Conservation (phyloP, 208 protist genomes). For the Novymonas esmeraldas region DNA sequence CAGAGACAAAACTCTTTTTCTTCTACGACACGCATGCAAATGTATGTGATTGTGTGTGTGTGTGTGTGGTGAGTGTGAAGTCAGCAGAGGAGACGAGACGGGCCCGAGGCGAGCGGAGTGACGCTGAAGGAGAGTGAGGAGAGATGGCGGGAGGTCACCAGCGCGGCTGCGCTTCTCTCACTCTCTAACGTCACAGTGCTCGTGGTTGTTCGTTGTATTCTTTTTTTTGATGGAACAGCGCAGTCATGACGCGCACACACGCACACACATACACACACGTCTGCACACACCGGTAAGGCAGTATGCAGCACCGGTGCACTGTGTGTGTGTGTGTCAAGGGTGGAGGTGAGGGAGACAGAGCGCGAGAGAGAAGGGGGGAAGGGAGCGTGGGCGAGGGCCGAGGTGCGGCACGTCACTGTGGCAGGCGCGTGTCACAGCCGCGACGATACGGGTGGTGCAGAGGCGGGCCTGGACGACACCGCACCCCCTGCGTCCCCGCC, state of each 20-base stretch:
- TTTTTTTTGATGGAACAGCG: neutral
- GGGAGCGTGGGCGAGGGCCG: no score
- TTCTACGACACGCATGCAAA: no score
- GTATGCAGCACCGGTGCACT: no score
- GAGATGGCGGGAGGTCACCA: neutral
- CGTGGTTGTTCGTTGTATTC: neutral
- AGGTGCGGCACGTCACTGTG: neutral
- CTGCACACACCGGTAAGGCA: neutral
- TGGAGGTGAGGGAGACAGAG: no score
- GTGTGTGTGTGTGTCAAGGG: no score
- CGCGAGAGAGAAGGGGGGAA: no score
- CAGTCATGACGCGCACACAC: neutral
- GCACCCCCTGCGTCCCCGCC: neutral
- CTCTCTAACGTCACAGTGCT: neutral
- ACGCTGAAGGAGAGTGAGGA: neutral
- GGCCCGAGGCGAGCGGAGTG: neutral
- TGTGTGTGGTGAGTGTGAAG: no score
- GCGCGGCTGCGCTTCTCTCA: neutral
- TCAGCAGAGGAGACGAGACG: no score
- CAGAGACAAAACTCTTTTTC: no score
- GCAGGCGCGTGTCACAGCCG: slow-evolving; percentile 3
- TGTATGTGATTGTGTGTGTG: no score
- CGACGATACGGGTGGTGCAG: neutral
- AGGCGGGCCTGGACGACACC: neutral
- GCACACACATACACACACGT: neutral